Evolutionary conservation across 1,284 basidiomycete genomes (phyloP).

Genomic region (Naganishia sp.): DNA sequence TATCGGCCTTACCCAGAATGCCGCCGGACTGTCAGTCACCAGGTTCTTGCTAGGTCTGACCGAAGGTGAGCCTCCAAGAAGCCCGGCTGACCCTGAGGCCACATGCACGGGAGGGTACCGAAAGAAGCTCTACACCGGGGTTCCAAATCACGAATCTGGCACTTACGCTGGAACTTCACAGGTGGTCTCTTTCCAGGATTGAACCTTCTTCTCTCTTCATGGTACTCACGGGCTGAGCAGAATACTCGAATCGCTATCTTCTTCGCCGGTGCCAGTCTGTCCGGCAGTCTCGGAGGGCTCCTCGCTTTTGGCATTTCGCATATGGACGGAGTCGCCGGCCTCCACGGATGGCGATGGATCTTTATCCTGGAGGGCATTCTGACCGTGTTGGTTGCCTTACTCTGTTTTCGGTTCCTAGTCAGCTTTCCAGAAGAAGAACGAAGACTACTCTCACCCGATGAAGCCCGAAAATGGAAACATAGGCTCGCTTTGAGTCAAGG

Average conservation of each 20-base stretch:
- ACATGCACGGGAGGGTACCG: too few species aligned
- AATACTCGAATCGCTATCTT: slow-evolving; percentile 15
- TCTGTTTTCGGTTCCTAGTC: slow-evolving; percentile 8
- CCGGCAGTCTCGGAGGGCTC: background rate
- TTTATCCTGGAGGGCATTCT: slow-evolving; percentile 7
- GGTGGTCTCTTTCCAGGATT: background rate
- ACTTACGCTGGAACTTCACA: background rate
- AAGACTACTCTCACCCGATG: slow-evolving; percentile 1
- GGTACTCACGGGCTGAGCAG: background rate
- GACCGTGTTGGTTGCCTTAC: slow-evolving; percentile 5
- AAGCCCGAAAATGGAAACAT: slow-evolving; percentile 15
- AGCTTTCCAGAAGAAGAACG: slow-evolving; percentile 12
- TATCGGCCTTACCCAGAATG: background rate
- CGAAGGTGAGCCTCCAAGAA: background rate
- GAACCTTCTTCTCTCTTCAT: background rate
- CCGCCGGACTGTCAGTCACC: background rate
- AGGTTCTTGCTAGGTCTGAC: slow-evolving; percentile 1
- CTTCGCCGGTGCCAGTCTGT: slow-evolving; percentile 6
- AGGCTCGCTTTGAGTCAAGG: slow-evolving; percentile 4
- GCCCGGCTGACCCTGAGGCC: background rate
- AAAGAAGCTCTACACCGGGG: background rate
- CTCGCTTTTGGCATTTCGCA: slow-evolving; percentile 5
- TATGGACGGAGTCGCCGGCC: slow-evolving; percentile 15
- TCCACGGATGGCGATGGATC: slow-evolving; percentile 17
- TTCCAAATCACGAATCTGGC: background rate